A percentile compares a stretch with the other conserved stretches of the same genome.
These are phyloP conservation scores for Podila epigama DNA, from an alignment of 192 early-diverging fungal genomes.

Conservation along the genomic window DNA sequence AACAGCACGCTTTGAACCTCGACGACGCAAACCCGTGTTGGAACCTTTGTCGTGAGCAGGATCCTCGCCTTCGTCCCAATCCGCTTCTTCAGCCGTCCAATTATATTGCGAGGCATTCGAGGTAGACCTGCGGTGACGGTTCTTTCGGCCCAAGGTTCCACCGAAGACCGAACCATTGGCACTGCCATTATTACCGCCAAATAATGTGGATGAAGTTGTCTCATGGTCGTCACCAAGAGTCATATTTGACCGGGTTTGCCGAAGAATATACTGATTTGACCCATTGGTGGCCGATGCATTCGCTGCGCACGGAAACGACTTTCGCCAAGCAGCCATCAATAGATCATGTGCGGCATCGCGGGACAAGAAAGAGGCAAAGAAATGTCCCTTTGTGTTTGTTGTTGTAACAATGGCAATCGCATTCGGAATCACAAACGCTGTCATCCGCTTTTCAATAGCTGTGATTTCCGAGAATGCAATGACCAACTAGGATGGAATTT, in stretches of 20 bases:
- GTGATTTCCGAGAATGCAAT: constrained; percentile 81
- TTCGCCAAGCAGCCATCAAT: constrained; percentile 71
- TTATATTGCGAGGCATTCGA: constrained; percentile 25
- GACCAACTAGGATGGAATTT: constrained; percentile 55
- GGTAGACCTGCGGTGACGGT: constrained; percentile 30
- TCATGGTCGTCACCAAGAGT: constrained; percentile 22
- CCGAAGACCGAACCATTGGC: too few species aligned
- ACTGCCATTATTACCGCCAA: too few species aligned
- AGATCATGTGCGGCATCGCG: constrained; percentile 81
- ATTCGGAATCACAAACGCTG: constrained; percentile 87
- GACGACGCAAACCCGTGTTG: constrained; percentile 6
- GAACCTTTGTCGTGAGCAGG: neutral
- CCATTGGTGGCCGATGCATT: constrained; percentile 13
- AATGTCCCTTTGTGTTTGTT: constrained; percentile 59
- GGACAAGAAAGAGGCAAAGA: constrained; percentile 87
- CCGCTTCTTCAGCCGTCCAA: constrained; percentile 8
- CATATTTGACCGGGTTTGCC: constrained; percentile 7
- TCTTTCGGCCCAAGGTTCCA: constrained; percentile 19
- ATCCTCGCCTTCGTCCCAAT: constrained; percentile 19
- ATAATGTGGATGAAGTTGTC: constrained; percentile 26
- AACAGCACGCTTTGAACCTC: constrained; percentile 32
- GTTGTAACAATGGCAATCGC: constrained; percentile 83
- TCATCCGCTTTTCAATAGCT: constrained; percentile 85
- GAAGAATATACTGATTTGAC: neutral
- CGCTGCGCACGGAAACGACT: constrained; percentile 43